Percentiles rank a stretch among this genome's conserved stretches.
These are phyloP conservation scores for Lupinus albus DNA, from an alignment of 306 rosid genomes.

Conservation along the genomic window DNA sequence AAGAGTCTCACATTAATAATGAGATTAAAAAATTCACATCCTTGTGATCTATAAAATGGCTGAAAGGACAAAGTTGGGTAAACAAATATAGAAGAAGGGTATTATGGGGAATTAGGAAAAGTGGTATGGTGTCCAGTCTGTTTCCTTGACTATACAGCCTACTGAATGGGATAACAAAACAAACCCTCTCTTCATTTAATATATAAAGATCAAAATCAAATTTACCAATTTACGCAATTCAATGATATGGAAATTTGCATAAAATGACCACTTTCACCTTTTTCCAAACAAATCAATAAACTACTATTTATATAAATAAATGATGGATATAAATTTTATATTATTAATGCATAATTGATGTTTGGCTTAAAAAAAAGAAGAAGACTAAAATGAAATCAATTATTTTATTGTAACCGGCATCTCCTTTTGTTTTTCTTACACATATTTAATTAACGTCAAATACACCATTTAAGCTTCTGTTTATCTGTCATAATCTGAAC, in stretches of 20 bases:
- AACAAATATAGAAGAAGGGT: slow-evolving; percentile 21
- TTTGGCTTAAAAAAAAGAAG: slow-evolving; percentile 35
- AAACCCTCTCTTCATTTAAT: slow-evolving; percentile 42
- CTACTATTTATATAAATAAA: too few relatives aligned
- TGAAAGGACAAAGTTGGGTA: slow-evolving; percentile 20
- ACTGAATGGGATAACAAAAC: slow-evolving; percentile 42
- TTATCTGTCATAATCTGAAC: slow-evolving; percentile 45
- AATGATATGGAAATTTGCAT: slow-evolving; percentile 30
- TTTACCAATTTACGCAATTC: slow-evolving; percentile 43
- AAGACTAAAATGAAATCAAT: not conserved
- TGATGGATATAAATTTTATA: too few relatives aligned
- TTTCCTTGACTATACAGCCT: slow-evolving; percentile 54
- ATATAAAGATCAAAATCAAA: slow-evolving; percentile 30
- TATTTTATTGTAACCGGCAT: not conserved
- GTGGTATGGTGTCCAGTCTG: slow-evolving; percentile 50
- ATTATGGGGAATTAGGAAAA: slow-evolving; percentile 14
- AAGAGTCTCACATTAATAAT: too few relatives aligned
- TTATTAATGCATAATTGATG: too few relatives aligned
- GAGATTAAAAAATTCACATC: too few relatives aligned
- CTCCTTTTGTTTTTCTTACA: not conserved
- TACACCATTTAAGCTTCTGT: slow-evolving; percentile 35
- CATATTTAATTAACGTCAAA: slow-evolving; percentile 8
- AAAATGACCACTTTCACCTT: slow-evolving; percentile 31
- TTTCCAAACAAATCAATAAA: too few relatives aligned
- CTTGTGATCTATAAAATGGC: too few relatives aligned